These are phyloP conservation scores for Saccharomycopsis fodiens DNA, from an alignment of 805 yeast species.

Conservation along the genomic window DNA sequence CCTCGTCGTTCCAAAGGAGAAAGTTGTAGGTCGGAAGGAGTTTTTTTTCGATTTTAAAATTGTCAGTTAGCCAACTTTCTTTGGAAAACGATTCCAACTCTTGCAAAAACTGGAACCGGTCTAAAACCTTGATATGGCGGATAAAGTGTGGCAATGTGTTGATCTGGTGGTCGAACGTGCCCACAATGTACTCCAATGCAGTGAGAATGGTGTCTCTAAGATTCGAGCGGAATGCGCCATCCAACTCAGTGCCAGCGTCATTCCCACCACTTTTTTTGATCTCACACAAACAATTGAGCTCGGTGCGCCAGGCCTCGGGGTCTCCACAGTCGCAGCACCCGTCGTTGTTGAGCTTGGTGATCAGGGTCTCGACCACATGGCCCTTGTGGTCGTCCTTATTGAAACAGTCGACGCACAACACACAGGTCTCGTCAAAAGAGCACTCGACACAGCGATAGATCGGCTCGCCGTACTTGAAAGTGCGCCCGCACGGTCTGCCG, in stretches of 20 bases:
- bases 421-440: slow-evolving; percentile 73
- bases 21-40: slow-evolving; percentile 35
- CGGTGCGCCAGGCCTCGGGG: slow-evolving; percentile 67
- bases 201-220: slow-evolving; percentile 37
- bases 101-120: slow-evolving; percentile 9
- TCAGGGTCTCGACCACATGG: slow-evolving; percentile 44
- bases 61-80: slow-evolving; percentile 10
- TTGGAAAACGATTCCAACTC: not conserved
- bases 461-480: slow-evolving; percentile 53
- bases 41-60: slow-evolving; percentile 10
- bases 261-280: too few relatives aligned
- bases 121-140: slow-evolving; percentile 1
- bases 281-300: slow-evolving; percentile 25
- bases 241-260: slow-evolving; percentile 31
- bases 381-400: slow-evolving; percentile 59
- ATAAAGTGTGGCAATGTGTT: slow-evolving; percentile 12
- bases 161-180: slow-evolving; percentile 16
- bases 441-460: slow-evolving; percentile 70
- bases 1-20: slow-evolving; percentile 74
- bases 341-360: slow-evolving; percentile 23
- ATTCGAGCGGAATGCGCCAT: slow-evolving; percentile 49
- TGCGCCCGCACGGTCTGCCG: slow-evolving; percentile 62
- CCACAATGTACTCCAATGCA: slow-evolving; percentile 24
- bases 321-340: slow-evolving; percentile 91
- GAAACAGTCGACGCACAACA: slow-evolving; percentile 66